Evolutionary conservation across 2,329 filamentous ascomycete genomes (phyloP).

Genomic region (Zopfia rhizophila): DNA sequence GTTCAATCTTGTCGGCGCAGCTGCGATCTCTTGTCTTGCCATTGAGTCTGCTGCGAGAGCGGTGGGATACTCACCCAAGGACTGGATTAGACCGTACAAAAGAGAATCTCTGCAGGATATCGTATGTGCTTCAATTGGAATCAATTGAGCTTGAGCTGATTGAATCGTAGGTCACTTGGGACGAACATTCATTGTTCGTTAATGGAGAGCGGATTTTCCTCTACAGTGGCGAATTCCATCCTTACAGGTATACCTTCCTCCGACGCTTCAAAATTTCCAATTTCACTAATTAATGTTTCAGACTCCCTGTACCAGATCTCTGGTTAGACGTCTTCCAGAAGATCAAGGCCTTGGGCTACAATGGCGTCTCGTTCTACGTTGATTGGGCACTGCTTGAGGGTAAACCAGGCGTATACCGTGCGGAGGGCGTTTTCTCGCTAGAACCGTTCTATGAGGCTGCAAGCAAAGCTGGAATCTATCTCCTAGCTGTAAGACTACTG

Average conservation of each 20-base stretch:
- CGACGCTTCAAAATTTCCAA: slow-evolving; percentile 1
- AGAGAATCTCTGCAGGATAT: slow-evolving; percentile 65
- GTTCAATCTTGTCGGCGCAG: slow-evolving; percentile 21
- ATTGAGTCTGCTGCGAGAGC: slow-evolving; percentile 59
- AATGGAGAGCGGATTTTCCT: slow-evolving; percentile 76
- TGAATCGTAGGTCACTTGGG: slow-evolving; percentile 69
- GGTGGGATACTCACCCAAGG: slow-evolving; percentile 61
- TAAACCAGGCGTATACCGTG: slow-evolving; percentile 73
- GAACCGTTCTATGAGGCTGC: slow-evolving; percentile 83
- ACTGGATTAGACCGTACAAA: slow-evolving; percentile 61
- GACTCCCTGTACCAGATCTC: slow-evolving; percentile 69
- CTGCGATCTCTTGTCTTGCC: slow-evolving; percentile 53
- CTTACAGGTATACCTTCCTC: slow-evolving; percentile 61
- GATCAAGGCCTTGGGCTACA: slow-evolving; percentile 83
- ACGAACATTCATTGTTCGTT: slow-evolving; percentile 76
- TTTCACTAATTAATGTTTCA: slow-evolving; percentile 32
- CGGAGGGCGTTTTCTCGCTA: slow-evolving; percentile 76
- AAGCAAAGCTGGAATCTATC: slow-evolving; percentile 76
- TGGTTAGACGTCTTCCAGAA: slow-evolving; percentile 84
- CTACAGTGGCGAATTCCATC: slow-evolving; percentile 79
- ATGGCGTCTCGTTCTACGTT: slow-evolving; percentile 80
- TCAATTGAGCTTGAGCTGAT: slow-evolving; percentile 5
- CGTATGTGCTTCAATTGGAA: slow-evolving; percentile 51
- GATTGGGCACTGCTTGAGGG: slow-evolving; percentile 84
- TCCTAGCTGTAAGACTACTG: slow-evolving; percentile 65